Evolutionary conservation across 148 eudicot genomes (phyloP), one percentile per base, ranked within the genome.

Genomic region (Drosera capensis): DNA sequence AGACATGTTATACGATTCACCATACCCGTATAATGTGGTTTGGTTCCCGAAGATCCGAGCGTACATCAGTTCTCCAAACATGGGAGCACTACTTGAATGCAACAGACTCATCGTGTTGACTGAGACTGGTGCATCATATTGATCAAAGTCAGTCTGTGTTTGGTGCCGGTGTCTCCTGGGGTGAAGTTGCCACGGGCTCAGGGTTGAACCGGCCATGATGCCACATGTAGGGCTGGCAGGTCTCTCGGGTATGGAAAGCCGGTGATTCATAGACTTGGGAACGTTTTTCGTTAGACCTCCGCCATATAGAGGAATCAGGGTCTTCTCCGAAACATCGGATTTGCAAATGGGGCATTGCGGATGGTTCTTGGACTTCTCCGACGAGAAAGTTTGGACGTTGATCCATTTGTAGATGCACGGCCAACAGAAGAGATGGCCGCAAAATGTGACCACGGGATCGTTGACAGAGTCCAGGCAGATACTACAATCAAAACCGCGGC

Each of bases 371-470:
- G 37, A 43, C 8, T 57, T 46, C 46, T 68, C 72, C 0, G 66
- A 20, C 1, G 68, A 45, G 34, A 34, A 18, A 47, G 36, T 60
- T 56, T 64, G 71, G 23, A 62, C 68, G 30, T 60, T 68, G n/a
- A 86, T 68, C 96, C 96, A 86, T 46, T 64, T 64, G 68, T 82
- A 86, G 34, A 86, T 82, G 64, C 96, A 86, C 14, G 88, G 96
- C 96, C 96, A 86, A 42, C 96, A 86, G 41, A 75, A 86, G 54
- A 86, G 88, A 53, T 86, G 96, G 15, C 96, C 96, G 21, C 96
- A 82, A 1, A 86, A 51, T 34, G 94, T 86, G 31, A 86, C 76
- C 8, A 86, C 88, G 0, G 96, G 96, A 12, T 86, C 88, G 20
- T 70, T 75, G 40, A 82, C 88, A 1, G 51, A 52, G 46, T 86